phyloP scores from a whole-genome alignment of 345 rosid genomes.

The Camelina sativa region DNA sequence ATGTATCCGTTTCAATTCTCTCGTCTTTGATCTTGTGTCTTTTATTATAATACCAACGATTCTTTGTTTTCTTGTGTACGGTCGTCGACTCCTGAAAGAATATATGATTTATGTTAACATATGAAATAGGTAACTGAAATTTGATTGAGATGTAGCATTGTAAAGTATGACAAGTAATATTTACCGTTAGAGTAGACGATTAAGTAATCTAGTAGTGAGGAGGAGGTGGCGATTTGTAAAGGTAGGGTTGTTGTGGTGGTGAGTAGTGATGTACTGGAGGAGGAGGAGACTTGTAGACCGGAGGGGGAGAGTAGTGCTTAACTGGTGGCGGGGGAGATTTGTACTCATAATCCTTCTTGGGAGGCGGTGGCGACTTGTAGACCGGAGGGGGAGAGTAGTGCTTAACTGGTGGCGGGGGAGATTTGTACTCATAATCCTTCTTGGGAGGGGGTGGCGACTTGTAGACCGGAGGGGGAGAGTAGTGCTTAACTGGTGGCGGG shows the following conservation, averaged over 20 bases:
- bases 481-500: conserved; percentile 29
- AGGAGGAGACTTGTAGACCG: conserved; percentile 21
- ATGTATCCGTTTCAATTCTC: conserved; percentile 16
- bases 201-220: conserved; percentile 56
- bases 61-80: conserved; percentile 31
- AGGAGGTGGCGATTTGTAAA: conserved; percentile 50
- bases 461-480: conserved; percentile 31
- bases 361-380: conserved; percentile 16
- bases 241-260: conserved; percentile 41
- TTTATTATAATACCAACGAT: conserved; percentile 33
- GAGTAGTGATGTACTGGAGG: conserved; percentile 29
- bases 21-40: conserved; percentile 28
- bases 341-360: background rate
- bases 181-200: conserved; percentile 43
- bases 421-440: conserved; percentile 9
- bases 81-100: conserved; percentile 39
- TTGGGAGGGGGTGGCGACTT: conserved; percentile 23
- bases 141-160: conserved; percentile 15
- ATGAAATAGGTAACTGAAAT: background rate
- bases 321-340: conserved; percentile 31
- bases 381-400: conserved; percentile 15
- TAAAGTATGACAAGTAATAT: conserved; percentile 16
- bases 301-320: conserved; percentile 16
- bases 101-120: conserved; percentile 3
- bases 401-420: conserved; percentile 23